These are phyloP conservation scores for Gardenia jasminoides DNA, from an alignment of 257 asterid species.

Conservation along the genomic window DNA sequence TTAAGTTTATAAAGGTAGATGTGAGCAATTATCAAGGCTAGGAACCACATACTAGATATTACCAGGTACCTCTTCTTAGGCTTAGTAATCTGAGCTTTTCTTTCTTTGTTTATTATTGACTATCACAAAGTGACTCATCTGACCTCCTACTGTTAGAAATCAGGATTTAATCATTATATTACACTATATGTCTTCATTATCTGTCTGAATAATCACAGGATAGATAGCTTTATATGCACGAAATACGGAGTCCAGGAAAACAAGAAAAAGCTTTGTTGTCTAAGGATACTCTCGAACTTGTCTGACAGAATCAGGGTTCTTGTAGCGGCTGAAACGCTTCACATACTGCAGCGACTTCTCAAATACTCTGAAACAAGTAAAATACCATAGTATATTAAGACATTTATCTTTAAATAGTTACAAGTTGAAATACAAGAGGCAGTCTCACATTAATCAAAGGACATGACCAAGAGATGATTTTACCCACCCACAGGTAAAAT, in stretches of 20 bases:
- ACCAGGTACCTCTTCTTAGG: background rate
- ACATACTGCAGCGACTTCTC: conserved; percentile 96
- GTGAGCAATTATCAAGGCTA: background rate
- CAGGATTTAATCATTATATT: no score
- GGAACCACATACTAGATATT: background rate
- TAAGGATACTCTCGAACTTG: conserved; percentile 99
- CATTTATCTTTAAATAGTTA: background rate
- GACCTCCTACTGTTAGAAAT: background rate
- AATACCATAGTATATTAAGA: background rate
- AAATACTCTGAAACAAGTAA: conserved; percentile 61
- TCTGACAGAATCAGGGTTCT: conserved; percentile 95
- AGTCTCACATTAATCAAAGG: background rate
- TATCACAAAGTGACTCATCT: background rate
- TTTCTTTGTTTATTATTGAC: background rate
- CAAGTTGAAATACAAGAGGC: background rate
- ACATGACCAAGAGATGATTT: background rate
- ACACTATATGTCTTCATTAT: no score
- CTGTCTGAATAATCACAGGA: background rate
- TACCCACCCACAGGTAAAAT: background rate
- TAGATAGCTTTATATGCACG: background rate
- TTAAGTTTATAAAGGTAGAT: background rate
- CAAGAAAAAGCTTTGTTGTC: background rate
- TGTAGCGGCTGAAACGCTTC: conserved; percentile 97
- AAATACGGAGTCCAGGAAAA: background rate
- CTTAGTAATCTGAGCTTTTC: background rate